phyloP scores from a whole-genome alignment of 805 yeast genomes.

The Monosporozyma yasuniensis region DNA sequence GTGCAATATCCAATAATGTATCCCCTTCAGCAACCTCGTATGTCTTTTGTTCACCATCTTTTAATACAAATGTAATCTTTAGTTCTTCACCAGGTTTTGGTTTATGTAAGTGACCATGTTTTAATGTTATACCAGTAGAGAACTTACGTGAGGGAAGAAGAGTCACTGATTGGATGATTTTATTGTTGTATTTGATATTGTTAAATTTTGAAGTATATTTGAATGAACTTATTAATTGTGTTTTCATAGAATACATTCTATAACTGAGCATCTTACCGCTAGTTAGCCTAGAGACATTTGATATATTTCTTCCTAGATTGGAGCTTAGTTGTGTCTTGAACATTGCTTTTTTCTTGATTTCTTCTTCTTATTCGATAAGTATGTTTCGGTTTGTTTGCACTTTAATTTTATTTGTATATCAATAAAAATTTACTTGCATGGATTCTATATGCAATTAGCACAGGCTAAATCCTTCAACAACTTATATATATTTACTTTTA shows the following conservation, averaged over 20 bases:
- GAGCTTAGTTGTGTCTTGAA: not conserved
- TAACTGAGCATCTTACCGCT: not conserved
- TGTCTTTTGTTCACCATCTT: slow-evolving; percentile 77
- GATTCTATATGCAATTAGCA: too few relatives aligned
- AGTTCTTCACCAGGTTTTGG: slow-evolving; percentile 92
- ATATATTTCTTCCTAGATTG: not conserved
- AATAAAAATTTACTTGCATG: too few relatives aligned
- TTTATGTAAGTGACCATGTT: slow-evolving; percentile 80
- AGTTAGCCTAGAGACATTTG: too few relatives aligned
- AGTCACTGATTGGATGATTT: not conserved
- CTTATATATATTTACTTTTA: not conserved
- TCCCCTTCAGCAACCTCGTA: slow-evolving; percentile 91
- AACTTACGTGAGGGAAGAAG: slow-evolving; percentile 5
- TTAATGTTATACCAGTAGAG: slow-evolving; percentile 18
- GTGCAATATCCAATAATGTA: slow-evolving; percentile 85
- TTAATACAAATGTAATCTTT: slow-evolving; percentile 79
- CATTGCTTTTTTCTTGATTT: too few relatives aligned
- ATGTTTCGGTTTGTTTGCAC: too few relatives aligned
- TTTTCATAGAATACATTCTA: not conserved
- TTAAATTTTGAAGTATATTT: not conserved
- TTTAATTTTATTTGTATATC: too few relatives aligned
- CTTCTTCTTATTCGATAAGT: too few relatives aligned
- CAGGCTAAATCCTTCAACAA: too few relatives aligned
- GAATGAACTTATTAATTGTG: not conserved
- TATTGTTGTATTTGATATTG: not conserved